Percentiles rank a stretch among this genome's conserved stretches.
Evolutionary conservation across 2,329 filamentous ascomycete species (phyloP).

Genomic region (Aureobasidium leucospermi): DNA sequence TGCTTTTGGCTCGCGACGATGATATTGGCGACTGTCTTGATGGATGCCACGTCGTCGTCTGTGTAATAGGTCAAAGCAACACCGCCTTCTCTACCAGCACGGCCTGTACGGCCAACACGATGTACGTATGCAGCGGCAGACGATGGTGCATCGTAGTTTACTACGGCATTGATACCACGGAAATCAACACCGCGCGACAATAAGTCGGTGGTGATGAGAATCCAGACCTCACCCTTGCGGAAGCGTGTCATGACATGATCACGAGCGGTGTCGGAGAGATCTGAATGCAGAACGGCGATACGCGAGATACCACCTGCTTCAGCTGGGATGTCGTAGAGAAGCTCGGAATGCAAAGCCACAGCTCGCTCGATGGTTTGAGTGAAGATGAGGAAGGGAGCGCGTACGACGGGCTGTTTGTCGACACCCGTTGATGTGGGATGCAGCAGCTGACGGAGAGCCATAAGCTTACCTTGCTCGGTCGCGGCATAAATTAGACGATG

Average conservation of each 20-base stretch:
- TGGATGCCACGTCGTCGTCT: conserved; percentile 82
- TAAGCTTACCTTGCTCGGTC: conserved; percentile 86
- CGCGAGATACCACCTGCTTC: conserved; percentile 77
- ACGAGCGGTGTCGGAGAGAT: conserved; percentile 68
- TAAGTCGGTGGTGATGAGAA: conserved; percentile 91
- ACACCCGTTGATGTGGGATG: conserved; percentile 61
- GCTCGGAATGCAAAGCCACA: conserved; percentile 76
- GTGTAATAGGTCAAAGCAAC: conserved; percentile 93
- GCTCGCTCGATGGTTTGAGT: conserved; percentile 93
- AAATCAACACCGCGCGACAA: conserved; percentile 91
- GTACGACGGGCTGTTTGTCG: conserved; percentile 49
- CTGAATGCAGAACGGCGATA: conserved; percentile 84
- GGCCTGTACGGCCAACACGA: conserved; percentile 81
- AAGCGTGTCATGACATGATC: conserved; percentile 82
- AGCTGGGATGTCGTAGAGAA: conserved; percentile 88
- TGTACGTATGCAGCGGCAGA: conserved; percentile 87
- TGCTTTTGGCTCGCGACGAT: conserved; percentile 77
- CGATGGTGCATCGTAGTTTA: conserved; percentile 96
- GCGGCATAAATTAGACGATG: conserved; percentile 88
- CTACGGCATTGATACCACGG: conserved; percentile 86
- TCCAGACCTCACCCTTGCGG: conserved; percentile 87
- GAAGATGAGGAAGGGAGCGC: conserved; percentile 89
- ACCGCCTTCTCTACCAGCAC: conserved; percentile 79
- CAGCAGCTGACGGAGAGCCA: conserved; percentile 81
- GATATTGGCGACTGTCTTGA: conserved; percentile 89